Conservation (phyloP, 1,284 basidiomycete species). For the Volvariella volvacea region DNA sequence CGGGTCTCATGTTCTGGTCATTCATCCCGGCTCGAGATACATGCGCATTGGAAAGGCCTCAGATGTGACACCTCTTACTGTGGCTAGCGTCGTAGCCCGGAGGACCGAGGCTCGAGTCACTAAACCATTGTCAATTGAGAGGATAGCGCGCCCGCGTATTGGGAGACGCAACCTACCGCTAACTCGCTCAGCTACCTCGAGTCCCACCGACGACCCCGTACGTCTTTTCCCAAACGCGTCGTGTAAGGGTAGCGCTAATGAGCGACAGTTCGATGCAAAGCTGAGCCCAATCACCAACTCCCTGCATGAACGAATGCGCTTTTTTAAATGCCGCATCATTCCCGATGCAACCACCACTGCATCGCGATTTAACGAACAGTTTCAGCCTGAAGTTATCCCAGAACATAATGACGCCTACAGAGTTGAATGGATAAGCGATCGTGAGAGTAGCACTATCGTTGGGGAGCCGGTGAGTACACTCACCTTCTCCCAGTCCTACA, state of each 20-base stretch:
- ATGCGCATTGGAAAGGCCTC: constrained; percentile 86
- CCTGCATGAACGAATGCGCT: constrained; percentile 79
- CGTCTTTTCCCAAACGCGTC: constrained; percentile 15
- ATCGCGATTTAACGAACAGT: constrained; percentile 69
- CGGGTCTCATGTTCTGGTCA: constrained; percentile 76
- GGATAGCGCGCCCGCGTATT: constrained; percentile 43
- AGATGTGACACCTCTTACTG: constrained; percentile 71
- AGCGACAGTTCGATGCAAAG: constrained; percentile 61
- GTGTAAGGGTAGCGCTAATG: not conserved
- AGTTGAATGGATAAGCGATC: constrained; percentile 72
- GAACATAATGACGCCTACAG: constrained; percentile 77
- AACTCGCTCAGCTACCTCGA: constrained; percentile 29
- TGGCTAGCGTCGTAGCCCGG: constrained; percentile 78
- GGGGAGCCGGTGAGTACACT: constrained; percentile 57
- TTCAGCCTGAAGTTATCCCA: constrained; percentile 74
- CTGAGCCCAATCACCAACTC: constrained; percentile 68
- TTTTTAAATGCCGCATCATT: constrained; percentile 79
- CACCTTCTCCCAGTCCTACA: constrained; percentile 5
- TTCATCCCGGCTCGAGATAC: constrained; percentile 89
- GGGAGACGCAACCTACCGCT: constrained; percentile 11
- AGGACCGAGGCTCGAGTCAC: constrained; percentile 42
- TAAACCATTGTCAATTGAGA: constrained; percentile 35
- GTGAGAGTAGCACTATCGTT: constrained; percentile 43
- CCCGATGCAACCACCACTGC: constrained; percentile 69
- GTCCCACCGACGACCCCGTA: constrained; percentile 56